Evolutionary conservation across 2,329 filamentous ascomycete species (phyloP).

Genomic region (Gremmenia infestans): DNA sequence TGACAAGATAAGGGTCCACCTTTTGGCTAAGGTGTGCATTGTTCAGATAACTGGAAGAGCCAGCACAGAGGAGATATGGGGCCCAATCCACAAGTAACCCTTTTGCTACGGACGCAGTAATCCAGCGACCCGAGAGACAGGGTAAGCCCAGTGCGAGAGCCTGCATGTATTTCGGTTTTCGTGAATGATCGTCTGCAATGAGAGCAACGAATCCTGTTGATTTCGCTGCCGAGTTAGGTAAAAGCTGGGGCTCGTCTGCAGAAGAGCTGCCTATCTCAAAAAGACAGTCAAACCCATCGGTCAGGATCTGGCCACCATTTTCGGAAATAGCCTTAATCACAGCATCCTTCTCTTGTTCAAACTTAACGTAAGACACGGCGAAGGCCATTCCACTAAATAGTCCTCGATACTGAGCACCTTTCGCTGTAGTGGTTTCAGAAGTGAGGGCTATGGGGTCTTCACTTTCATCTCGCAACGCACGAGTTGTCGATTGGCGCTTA

Average conservation of each 20-base stretch:
- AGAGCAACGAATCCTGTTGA: conserved; percentile 74
- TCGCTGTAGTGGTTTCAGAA: not conserved
- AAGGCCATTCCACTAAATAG: conserved; percentile 83
- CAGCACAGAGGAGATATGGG: conserved; percentile 79
- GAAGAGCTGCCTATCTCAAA: conserved; percentile 43
- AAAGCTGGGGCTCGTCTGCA: conserved; percentile 37
- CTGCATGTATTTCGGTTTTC: conserved; percentile 90
- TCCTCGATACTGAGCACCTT: not conserved
- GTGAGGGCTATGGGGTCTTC: conserved; percentile 22
- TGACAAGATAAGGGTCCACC: conserved; percentile 56
- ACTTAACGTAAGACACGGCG: conserved; percentile 66
- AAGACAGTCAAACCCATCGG: conserved; percentile 74
- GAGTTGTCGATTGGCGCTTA: conserved; percentile 16
- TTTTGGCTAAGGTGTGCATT: conserved; percentile 73
- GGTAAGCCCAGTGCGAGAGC: conserved; percentile 86
- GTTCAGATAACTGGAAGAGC: conserved; percentile 70
- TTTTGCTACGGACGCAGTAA: conserved; percentile 63
- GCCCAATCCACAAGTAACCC: conserved; percentile 65
- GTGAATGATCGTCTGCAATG: conserved; percentile 79
- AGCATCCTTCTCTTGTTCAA: conserved; percentile 50
- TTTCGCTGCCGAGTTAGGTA: conserved; percentile 47
- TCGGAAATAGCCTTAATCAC: conserved; percentile 60
- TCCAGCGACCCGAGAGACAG: conserved; percentile 78
- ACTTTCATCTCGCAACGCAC: conserved; percentile 13
- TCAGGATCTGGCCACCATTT: conserved; percentile 68